These are phyloP conservation scores for Triticum dicoccoides DNA, from an alignment of 176 grass and related monocot species.

Conservation along the genomic window DNA sequence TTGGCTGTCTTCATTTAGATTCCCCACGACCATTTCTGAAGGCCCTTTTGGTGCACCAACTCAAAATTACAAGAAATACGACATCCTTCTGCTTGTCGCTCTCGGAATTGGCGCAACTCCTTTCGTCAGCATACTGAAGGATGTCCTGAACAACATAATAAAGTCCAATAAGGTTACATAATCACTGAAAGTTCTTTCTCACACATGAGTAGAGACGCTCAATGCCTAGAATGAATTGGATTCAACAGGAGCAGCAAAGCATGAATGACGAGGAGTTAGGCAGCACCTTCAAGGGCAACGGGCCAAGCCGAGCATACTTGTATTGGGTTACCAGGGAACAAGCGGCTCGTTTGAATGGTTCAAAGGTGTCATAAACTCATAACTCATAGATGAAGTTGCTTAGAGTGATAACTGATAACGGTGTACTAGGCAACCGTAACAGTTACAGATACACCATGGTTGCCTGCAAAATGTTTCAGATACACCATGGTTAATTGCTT, in stretches of 20 bases:
- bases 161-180: not conserved
- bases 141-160: not conserved
- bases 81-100: too few species aligned
- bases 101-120: not conserved
- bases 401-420: not conserved
- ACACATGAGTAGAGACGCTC: not conserved
- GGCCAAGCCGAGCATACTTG: too few species aligned
- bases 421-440: too few species aligned
- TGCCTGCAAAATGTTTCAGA: too few species aligned
- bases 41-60: not conserved
- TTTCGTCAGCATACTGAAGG: not conserved
- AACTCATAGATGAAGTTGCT: not conserved
- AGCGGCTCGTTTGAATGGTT: not conserved
- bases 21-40: not conserved
- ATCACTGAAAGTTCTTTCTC: not conserved
- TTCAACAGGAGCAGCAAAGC: too few species aligned
- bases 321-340: not conserved
- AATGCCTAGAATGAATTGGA: too few species aligned
- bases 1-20: not conserved
- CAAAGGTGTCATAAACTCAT: not conserved
- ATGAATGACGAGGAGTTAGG: not conserved
- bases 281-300: too few species aligned
- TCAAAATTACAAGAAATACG: too few species aligned
- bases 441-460: too few species aligned
- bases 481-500: too few species aligned